phyloP scores from a whole-genome alignment of 805 yeast genomes.

The Clavispora carvajalis region DNA sequence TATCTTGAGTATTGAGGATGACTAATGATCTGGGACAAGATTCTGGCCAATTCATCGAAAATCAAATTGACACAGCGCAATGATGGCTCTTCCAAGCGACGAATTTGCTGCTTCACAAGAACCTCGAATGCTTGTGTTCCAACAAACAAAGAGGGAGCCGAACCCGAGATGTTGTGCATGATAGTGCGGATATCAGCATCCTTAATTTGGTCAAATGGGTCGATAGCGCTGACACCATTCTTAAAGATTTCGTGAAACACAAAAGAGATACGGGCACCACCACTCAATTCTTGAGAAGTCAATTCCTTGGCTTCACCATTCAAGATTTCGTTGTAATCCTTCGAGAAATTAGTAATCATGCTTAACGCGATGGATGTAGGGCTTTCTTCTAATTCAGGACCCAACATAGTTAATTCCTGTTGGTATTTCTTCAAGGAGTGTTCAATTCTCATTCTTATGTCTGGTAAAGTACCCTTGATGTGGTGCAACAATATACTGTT shows the following conservation, averaged over 20 bases:
- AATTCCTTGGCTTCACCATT: conserved; percentile 92
- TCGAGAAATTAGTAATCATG: conserved; percentile 87
- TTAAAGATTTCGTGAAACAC: conserved; percentile 95
- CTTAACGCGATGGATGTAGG: conserved; percentile 86
- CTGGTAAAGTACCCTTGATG: conserved; percentile 66
- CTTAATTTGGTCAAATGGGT: conserved; percentile 94
- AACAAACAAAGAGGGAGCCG: conserved; percentile 90
- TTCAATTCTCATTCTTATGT: conserved; percentile 86
- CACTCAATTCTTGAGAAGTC: conserved; percentile 84
- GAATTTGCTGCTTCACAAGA: conserved; percentile 69
- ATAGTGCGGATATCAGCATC: conserved; percentile 95
- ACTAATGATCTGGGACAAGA: conserved; percentile 74
- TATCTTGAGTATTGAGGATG: conserved; percentile 83
- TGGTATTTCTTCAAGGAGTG: conserved; percentile 74
- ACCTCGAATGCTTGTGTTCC: conserved; percentile 98
- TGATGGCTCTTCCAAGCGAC: conserved; percentile 91
- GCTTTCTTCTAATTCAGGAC: conserved; percentile 85
- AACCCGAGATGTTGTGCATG: conserved; percentile 94
- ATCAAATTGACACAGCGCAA: conserved; percentile 82
- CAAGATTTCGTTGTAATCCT: conserved; percentile 84
- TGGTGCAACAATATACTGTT: conserved; percentile 85
- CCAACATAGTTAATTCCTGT: conserved; percentile 65
- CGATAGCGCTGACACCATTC: conserved; percentile 85
- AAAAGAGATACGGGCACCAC: conserved; percentile 96
- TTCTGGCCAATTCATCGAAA: conserved; percentile 91